phyloP scores from a whole-genome alignment of 23 red algal genomes.

The Gracilaria domingensis region DNA sequence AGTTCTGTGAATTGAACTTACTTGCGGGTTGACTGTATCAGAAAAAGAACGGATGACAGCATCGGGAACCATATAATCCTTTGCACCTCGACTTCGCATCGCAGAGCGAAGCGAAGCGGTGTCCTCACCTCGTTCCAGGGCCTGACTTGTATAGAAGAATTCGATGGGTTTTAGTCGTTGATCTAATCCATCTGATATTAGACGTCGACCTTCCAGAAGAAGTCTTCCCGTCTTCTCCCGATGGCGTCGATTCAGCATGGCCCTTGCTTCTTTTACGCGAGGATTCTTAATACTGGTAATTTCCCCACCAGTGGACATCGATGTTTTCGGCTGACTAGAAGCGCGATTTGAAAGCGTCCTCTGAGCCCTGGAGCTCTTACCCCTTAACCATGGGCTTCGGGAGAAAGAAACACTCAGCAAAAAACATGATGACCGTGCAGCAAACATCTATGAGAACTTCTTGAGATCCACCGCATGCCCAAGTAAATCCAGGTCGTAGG shows the following conservation, averaged over 20 bases:
- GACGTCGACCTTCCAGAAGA: slow-evolving; percentile 74
- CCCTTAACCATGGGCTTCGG: neutral
- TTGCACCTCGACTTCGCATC: slow-evolving; percentile 17
- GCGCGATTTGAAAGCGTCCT: too few species aligned
- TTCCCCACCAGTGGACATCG: slow-evolving; percentile 1
- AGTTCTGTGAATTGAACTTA: slow-evolving; percentile 17
- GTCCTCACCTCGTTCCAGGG: slow-evolving; percentile 28
- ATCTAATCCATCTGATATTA: slow-evolving; percentile 62
- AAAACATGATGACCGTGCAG: neutral
- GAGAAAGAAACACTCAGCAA: neutral
- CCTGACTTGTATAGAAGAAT: slow-evolving; percentile 31
- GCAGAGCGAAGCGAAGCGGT: neutral
- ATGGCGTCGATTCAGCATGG: slow-evolving; percentile 62
- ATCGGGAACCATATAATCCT: slow-evolving; percentile 45
- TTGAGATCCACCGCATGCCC: neutral
- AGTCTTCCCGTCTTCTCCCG: slow-evolving; percentile 48
- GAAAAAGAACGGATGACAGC: slow-evolving; percentile 66
- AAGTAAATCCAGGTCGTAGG: too few species aligned
- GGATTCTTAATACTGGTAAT: slow-evolving; percentile 60
- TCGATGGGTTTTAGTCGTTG: slow-evolving; percentile 24
- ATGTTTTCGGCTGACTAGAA: neutral
- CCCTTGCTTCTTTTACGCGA: slow-evolving; percentile 66
- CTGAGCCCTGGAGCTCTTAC: neutral
- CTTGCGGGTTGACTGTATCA: slow-evolving; percentile 69
- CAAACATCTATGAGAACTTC: neutral